phyloP scores from a whole-genome alignment of 148 eudicot species.

The Chenopodium suecicum region DNA sequence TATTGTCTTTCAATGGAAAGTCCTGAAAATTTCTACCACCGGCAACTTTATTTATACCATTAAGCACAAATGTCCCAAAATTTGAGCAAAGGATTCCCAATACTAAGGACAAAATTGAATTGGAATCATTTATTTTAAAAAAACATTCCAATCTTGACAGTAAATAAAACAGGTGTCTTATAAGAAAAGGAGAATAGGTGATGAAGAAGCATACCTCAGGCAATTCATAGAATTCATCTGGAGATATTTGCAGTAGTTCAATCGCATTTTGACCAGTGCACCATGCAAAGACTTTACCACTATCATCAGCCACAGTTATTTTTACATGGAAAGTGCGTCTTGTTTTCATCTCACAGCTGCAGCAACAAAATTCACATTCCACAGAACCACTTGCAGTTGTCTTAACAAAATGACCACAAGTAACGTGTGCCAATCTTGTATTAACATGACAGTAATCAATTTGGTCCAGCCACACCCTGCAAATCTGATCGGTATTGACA shows the following conservation, averaged over 20 bases:
- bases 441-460: slow-evolving; percentile 70
- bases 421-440: slow-evolving; percentile 60
- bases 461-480: slow-evolving; percentile 82
- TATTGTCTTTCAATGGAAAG: not conserved
- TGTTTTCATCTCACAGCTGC: slow-evolving; percentile 50
- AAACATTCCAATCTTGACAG: not conserved
- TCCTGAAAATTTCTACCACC: too few relatives aligned
- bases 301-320: slow-evolving; percentile 74
- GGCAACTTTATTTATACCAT: not conserved
- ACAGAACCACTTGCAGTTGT: slow-evolving; percentile 37
- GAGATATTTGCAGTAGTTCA: slow-evolving; percentile 88
- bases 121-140: not conserved
- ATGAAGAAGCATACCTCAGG: slow-evolving; percentile 65
- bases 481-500: slow-evolving; percentile 48
- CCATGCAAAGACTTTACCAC: slow-evolving; percentile 75
- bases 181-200: not conserved
- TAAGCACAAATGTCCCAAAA: not conserved
- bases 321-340: slow-evolving; percentile 65
- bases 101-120: not conserved
- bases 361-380: slow-evolving; percentile 67
- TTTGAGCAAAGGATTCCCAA: not conserved
- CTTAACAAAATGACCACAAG: slow-evolving; percentile 74
- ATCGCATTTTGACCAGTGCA: slow-evolving; percentile 85
- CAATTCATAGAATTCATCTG: slow-evolving; percentile 71
- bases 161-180: too few relatives aligned